Evolutionary conservation across 2,329 filamentous ascomycete genomes (phyloP), one percentile per base, ranked within the genome.

Genomic region (Xylaria sp.): DNA sequence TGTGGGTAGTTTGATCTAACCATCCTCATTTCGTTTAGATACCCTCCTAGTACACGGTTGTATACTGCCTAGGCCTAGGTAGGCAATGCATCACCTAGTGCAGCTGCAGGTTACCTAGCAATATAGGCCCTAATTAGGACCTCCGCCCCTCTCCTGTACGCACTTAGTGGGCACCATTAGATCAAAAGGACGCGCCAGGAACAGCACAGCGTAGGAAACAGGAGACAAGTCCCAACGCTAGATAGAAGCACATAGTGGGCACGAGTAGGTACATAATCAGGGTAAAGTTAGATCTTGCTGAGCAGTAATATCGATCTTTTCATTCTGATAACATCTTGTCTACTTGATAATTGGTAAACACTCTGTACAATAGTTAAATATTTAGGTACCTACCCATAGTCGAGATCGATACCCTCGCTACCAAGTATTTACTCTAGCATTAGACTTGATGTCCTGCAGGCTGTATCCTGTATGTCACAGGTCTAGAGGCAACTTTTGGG

Each of bases 1-100:
- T 62, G 60, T 55, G 60, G 60, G 30, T 55, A 62, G 32, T 42
- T 27, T 45, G 3, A 58, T 57, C 55, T n/a, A 58, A 4, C 42
- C 42, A 47, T 47, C n/a, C 42, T 47, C 19, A 19, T 19, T 47
- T 47, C n/a, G 42, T 58, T 54, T 34, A 54, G 30, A 32, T 32
- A 30, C 11, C 17, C n/a, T 48, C 42, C 56, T 50, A 24, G 48
- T 34, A 19, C 51, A 27, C 30, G 27, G 60, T 34, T 24, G 36
- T 45, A 55, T 21, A 45, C 24, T 58, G 36, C 32, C 27, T 54
- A 42, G 42, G 36, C 32, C 27, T 54, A 42, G 42, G 42, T 47
- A 47, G 42, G 42, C n/a, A 47, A 19, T 47, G 8, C n/a, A 47
- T 47, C 17, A 19, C 42, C 42, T 47, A 47, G 42, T 47, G 42